A percentile compares a stretch with the other conserved stretches of the same genome.
Conservation (phyloP, 495 filamentous ascomycete genomes). For the Rostrohypoxylon terebratum region DNA sequence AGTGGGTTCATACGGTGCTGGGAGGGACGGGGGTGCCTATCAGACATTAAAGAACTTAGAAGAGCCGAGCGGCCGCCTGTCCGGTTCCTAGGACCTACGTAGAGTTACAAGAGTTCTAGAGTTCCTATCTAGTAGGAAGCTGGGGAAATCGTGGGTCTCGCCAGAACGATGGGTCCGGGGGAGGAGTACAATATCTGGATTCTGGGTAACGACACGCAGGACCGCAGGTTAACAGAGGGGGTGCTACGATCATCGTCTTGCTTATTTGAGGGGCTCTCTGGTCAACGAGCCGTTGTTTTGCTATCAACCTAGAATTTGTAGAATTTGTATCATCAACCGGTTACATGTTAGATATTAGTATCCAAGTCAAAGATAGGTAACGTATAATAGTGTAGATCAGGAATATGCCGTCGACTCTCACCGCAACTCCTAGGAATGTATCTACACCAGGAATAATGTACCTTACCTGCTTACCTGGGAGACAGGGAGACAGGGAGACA, state of each 20-base stretch:
- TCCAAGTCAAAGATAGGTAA: neutral
- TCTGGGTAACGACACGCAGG: constrained; percentile 25
- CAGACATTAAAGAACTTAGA: neutral
- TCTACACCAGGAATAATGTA: too few species aligned
- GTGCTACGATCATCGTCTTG: constrained; percentile 11
- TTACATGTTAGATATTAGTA: constrained; percentile 1
- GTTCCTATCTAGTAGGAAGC: constrained; percentile 9
- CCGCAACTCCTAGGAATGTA: too few species aligned
- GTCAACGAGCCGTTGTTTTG: constrained; percentile 6
- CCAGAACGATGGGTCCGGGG: constrained; percentile 37
- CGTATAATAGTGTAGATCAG: too few species aligned
- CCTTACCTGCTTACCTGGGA: too few species aligned
- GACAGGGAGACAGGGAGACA: too few species aligned
- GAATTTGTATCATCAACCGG: neutral
- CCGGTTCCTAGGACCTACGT: too few species aligned
- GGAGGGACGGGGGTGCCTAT: constrained; percentile 26
- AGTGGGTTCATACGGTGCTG: constrained; percentile 27
- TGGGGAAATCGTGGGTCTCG: constrained; percentile 30
- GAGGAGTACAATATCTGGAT: constrained; percentile 36
- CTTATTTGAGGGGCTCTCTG: constrained; percentile 1
- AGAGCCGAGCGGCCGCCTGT: constrained; percentile 22
- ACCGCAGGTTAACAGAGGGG: constrained; percentile 3
- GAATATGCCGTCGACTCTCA: constrained; percentile 10
- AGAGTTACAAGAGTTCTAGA: too few species aligned
- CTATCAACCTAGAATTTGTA: neutral